Conservation (phyloP, 805 yeast species). For the Candida corydali region DNA sequence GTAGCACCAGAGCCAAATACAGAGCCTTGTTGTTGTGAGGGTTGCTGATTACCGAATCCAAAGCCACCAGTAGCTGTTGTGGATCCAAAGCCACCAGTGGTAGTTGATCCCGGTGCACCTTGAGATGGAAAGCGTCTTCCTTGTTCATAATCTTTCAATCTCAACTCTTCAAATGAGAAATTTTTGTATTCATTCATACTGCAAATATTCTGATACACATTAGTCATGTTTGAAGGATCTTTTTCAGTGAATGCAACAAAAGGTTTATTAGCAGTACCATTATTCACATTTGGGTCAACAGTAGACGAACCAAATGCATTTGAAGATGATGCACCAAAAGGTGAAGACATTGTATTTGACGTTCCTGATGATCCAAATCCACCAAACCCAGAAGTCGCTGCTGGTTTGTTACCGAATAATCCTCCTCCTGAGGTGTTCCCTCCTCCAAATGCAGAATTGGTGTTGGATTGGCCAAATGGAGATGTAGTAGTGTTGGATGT, state of each 20-base stretch:
- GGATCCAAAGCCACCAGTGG: conserved; percentile 19
- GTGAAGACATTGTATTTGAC: conserved; percentile 25
- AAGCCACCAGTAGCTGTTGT: conserved; percentile 8
- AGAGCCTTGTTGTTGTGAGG: conserved; percentile 10
- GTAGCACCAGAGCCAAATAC: conserved; percentile 35
- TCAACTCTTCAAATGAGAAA: conserved; percentile 80
- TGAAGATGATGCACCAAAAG: conserved; percentile 14
- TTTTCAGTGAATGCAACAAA: conserved; percentile 69
- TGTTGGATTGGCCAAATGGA: conserved; percentile 22
- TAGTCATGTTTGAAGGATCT: conserved; percentile 51
- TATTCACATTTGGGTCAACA: conserved; percentile 33
- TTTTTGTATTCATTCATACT: conserved; percentile 89
- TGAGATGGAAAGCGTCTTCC: conserved; percentile 44
- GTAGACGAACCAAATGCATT: conserved; percentile 20
- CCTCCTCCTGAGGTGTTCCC: conserved; percentile 23
- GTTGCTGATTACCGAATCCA: conserved; percentile 15
- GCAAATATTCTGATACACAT: conserved; percentile 65
- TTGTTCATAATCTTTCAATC: conserved; percentile 82
- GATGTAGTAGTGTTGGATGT: conserved; percentile 20
- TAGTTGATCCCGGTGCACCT: conserved; percentile 26
- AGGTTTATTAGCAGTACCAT: conserved; percentile 72
- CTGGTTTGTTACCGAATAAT: conserved; percentile 20
- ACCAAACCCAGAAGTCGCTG: conserved; percentile 17
- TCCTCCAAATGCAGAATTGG: conserved; percentile 37
- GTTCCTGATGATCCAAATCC: conserved; percentile 12